These are phyloP conservation scores for Ceratocystis cubensis DNA, from an alignment of 2,329 filamentous ascomycete genomes.

Conservation along the genomic window DNA sequence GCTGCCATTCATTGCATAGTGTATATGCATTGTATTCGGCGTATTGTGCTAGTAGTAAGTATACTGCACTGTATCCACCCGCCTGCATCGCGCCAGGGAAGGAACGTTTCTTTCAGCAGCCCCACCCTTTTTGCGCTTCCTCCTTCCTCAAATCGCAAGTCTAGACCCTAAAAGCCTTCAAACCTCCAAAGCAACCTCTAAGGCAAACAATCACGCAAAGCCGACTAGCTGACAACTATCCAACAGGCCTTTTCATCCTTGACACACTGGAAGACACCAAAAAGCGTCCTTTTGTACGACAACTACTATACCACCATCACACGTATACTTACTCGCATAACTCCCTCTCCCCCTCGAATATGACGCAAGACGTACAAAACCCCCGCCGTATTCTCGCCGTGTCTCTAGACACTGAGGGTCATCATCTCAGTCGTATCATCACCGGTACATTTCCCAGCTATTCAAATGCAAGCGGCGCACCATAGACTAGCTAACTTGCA, in stretches of 20 bases:
- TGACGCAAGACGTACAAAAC: constrained; percentile 15
- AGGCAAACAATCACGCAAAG: too few relatives aligned
- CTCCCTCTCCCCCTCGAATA: neutral
- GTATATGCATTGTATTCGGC: neutral
- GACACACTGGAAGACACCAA: too few relatives aligned
- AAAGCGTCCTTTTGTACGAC: too few relatives aligned
- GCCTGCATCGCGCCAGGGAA: neutral
- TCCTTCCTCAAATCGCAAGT: constrained; percentile 1
- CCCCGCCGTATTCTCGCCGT: constrained; percentile 47
- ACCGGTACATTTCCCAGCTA: constrained; percentile 34
- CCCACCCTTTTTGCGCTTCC: neutral
- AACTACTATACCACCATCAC: neutral
- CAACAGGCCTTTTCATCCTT: too few relatives aligned
- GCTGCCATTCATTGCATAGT: too few relatives aligned
- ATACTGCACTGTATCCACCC: neutral
- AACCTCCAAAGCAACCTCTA: neutral
- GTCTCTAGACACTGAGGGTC: constrained; percentile 35
- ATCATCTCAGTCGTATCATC: constrained; percentile 38
- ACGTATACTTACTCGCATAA: neutral
- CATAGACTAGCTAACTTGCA: constrained; percentile 1
- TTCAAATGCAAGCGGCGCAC: neutral
- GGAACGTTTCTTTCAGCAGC: neutral
- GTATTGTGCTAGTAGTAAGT: neutral
- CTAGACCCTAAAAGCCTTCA: neutral
- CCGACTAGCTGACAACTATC: too few relatives aligned